Base-by-base conservation (phyloP, 1,139 yeast species). In the Spathaspora sp. region DNA sequence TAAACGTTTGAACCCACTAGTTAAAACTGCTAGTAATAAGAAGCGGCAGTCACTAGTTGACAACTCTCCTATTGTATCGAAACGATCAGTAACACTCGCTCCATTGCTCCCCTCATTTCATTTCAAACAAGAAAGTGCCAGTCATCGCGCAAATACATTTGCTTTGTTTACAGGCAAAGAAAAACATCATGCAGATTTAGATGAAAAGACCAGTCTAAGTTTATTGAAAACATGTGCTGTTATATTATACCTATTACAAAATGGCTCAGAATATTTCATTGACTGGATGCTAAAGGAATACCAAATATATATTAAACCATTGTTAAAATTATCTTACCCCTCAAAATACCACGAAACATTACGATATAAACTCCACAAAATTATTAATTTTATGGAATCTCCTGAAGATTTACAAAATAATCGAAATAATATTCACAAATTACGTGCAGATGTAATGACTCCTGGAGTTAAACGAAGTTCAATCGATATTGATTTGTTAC, bases 391-490 rank as follows among this genome's bases (percentile, higher is more conserved):
- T 15, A 54, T 75, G 17, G 63, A 63, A 15, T 57, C 67, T 46
- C 56, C 57, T 4, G 51, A 55, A 1, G 56, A 62, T 20, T 56
- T 76, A 27, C 47, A 50, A n/a, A 51, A 56, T 15, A 69, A 68
- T 51, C 60, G 80, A 44, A 52, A 61, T 3, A 70, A 70, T 41
- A 70, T 74, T 50, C 74, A 72, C 47, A 59, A 58, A 26, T 56
- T 74, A 47, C 57, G 81, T 42, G 56, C 63, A 8, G 77, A 72
- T 17, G 67, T 78, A 74, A 50, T 64, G 7, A 60, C 63, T 1
- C 77, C 78, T 0, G 71, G 75, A 0, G 54, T 68, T 33, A 63
- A 64, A 43, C 39, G 57, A 31, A 47, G 50, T 6, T 50, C 53
- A 26, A 40, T 52, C 38, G 56, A 52, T 42, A 36, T 49, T 13